Conservation (phyloP, 2,329 filamentous ascomycete species). For the Fusarium multiceps region DNA sequence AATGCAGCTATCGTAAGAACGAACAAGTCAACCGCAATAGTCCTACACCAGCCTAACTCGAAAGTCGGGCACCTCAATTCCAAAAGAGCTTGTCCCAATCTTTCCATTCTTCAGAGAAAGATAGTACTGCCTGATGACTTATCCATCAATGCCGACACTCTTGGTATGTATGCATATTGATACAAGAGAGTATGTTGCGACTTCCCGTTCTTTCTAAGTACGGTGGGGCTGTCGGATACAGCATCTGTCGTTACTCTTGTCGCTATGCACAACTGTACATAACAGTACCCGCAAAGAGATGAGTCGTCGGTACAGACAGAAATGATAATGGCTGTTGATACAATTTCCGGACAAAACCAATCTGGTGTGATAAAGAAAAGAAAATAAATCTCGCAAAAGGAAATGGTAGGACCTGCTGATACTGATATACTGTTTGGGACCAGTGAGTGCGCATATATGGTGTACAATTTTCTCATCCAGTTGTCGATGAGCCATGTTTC, state of each 20-base stretch:
- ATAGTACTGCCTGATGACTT: neutral
- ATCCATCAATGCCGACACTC: neutral
- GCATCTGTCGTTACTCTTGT: neutral
- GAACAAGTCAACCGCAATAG: neutral
- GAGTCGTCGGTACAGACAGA: neutral
- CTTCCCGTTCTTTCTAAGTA: neutral
- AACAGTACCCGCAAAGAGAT: neutral
- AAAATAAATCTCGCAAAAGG: slow-evolving; percentile 23
- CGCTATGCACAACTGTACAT: slow-evolving; percentile 4
- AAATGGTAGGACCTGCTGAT: neutral
- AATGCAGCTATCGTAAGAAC: neutral
- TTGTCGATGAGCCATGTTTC: slow-evolving; percentile 14
- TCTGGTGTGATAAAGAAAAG: neutral
- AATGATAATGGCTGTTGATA: neutral
- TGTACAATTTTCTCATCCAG: slow-evolving; percentile 27
- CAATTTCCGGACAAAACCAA: neutral
- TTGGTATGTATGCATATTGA: slow-evolving; percentile 3
- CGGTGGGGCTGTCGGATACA: neutral
- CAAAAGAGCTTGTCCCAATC: slow-evolving; percentile 2
- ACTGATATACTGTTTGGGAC: neutral
- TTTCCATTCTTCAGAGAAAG: slow-evolving; percentile 1
- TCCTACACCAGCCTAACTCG: neutral
- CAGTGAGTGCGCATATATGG: slow-evolving; percentile 2
- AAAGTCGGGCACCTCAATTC: slow-evolving; percentile 11
- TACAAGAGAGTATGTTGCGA: neutral